Evolutionary conservation across 2,329 filamentous ascomycete genomes (phyloP).

Genomic region (Colletotrichum euphorbiae): DNA sequence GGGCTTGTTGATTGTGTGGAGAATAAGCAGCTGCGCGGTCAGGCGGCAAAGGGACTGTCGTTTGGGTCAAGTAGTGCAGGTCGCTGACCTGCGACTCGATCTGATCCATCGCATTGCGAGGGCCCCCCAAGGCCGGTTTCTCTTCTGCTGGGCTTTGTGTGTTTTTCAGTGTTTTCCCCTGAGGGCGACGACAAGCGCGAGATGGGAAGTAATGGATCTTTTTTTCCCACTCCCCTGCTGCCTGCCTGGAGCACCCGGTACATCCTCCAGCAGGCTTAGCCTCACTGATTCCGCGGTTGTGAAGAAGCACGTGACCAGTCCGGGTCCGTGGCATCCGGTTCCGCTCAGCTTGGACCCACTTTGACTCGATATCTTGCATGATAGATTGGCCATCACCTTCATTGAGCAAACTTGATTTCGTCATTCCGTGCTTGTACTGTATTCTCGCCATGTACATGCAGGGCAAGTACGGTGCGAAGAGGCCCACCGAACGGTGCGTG

Average conservation of each 20-base stretch:
- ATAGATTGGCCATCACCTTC: conserved; percentile 3
- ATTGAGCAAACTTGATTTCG: no score
- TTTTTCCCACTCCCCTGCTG: conserved; percentile 24
- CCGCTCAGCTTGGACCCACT: conserved; percentile 1
- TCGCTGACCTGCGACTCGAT: conserved; percentile 66
- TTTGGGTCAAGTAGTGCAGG: conserved; percentile 62
- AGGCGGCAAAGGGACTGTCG: conserved; percentile 46
- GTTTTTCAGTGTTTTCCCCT: not conserved
- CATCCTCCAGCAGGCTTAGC: conserved; percentile 19
- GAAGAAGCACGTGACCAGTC: conserved; percentile 41
- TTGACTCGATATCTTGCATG: not conserved
- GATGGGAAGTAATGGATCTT: conserved; percentile 30
- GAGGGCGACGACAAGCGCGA: conserved; percentile 7
- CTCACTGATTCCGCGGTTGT: conserved; percentile 7
- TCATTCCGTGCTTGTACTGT: no score
- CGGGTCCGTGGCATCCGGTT: not conserved
- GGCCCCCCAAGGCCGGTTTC: conserved; percentile 20
- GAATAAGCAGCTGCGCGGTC: conserved; percentile 42
- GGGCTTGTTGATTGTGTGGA: conserved; percentile 44
- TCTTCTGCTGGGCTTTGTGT: conserved; percentile 1
- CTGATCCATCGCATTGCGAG: conserved; percentile 59
- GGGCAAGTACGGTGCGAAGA: no score
- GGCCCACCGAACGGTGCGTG: no score
- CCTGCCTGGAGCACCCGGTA: not conserved
- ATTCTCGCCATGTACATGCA: no score